Evolutionary conservation across 2,329 filamentous ascomycete species (phyloP).

Genomic region (Pseudogymnoascus sp.): DNA sequence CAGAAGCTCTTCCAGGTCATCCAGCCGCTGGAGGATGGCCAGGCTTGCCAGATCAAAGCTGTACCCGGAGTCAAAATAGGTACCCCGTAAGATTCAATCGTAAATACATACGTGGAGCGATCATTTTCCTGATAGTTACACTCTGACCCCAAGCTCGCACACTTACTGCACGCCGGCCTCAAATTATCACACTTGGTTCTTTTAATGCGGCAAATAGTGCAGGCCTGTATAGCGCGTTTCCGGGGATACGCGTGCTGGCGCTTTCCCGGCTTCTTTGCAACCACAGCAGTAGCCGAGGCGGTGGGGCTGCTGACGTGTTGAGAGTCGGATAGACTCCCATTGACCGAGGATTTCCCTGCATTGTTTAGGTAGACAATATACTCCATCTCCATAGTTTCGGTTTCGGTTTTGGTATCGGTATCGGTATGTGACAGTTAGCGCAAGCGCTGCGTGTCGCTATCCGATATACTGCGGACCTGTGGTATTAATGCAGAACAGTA

Average conservation of each 20-base stretch:
- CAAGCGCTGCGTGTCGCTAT: neutral
- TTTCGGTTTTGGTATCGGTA: neutral
- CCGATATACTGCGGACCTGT: neutral
- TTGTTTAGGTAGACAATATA: neutral
- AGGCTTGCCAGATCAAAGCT: conserved; percentile 15
- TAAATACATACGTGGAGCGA: conserved; percentile 2
- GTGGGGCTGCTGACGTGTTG: neutral
- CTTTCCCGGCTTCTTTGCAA: neutral
- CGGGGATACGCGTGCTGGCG: conserved; percentile 18
- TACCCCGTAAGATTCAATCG: neutral
- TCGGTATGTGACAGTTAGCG: neutral
- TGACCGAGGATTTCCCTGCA: neutral
- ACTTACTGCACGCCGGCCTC: conserved; percentile 28
- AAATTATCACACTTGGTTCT: conserved; percentile 25
- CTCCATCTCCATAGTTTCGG: neutral
- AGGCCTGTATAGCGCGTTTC: conserved; percentile 29
- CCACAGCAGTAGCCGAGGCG: neutral
- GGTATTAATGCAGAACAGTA: too few species aligned
- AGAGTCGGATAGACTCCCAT: neutral
- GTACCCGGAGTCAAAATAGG: neutral
- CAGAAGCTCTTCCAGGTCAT: conserved; percentile 13
- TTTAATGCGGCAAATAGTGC: conserved; percentile 28
- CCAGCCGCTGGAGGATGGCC: conserved; percentile 14
- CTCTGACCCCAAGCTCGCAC: conserved; percentile 27
- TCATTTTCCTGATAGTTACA: conserved; percentile 23